Evolutionary conservation across 2,329 filamentous ascomycete genomes (phyloP).

Genomic region (Berkeleyomyces rouxiae): DNA sequence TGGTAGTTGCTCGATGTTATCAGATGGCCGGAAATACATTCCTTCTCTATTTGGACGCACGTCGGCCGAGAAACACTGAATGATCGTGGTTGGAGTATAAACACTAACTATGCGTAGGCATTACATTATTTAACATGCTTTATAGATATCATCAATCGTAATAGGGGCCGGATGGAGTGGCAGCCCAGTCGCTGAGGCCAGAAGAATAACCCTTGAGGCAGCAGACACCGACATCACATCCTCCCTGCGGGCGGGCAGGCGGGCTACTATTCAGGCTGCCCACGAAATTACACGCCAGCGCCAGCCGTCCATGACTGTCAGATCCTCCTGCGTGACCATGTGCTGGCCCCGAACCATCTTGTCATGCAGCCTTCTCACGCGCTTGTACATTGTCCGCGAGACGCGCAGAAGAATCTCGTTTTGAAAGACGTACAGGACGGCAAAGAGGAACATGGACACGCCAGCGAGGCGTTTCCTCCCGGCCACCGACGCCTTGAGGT

Average conservation of each 20-base stretch:
- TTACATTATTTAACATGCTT: background rate
- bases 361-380: slow-evolving; percentile 19
- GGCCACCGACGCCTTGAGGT: slow-evolving; percentile 30
- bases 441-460: slow-evolving; percentile 37
- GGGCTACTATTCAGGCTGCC: slow-evolving; percentile 16
- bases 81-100: background rate
- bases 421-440: slow-evolving; percentile 40
- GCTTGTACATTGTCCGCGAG: slow-evolving; percentile 33
- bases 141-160: slow-evolving; percentile 1
- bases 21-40: too few species aligned
- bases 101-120: background rate
- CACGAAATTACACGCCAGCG: slow-evolving; percentile 38
- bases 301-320: slow-evolving; percentile 36
- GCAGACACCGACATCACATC: too few species aligned
- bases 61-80: too few species aligned
- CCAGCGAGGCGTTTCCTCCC: slow-evolving; percentile 30
- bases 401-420: slow-evolving; percentile 41
- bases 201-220: too few species aligned
- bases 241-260: too few species aligned
- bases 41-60: too few species aligned
- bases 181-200: background rate
- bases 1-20: too few species aligned
- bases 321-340: slow-evolving; percentile 32
- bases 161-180: background rate
- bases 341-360: slow-evolving; percentile 16